Percentiles rank a stretch among this genome's conserved stretches.
Conservation (phyloP, 352 stramenopile species). For the Phytophthora vignae region DNA sequence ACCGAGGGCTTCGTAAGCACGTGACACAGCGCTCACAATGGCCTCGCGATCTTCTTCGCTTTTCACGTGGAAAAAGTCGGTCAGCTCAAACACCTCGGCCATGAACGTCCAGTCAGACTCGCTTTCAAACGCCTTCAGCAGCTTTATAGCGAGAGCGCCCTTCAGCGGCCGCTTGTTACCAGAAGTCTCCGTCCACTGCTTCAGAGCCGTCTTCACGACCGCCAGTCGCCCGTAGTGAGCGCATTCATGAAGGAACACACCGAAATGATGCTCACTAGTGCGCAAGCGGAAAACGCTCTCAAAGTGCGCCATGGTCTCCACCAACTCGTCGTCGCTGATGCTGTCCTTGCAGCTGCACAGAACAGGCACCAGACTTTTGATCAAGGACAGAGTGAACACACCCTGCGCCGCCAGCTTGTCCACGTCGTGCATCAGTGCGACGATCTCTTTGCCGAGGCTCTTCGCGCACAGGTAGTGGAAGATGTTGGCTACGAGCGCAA, state of each 20-base stretch:
- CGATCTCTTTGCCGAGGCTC: constrained; percentile 41
- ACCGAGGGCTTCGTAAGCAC: constrained; percentile 44
- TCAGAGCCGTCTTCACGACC: constrained; percentile 38
- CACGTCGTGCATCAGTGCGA: constrained; percentile 44
- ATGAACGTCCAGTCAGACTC: constrained; percentile 46
- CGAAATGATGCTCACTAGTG: constrained; percentile 47
- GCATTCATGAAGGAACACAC: constrained; percentile 54
- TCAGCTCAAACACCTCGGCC: constrained; percentile 42
- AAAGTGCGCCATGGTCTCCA: constrained; percentile 37
- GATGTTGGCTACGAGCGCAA: constrained; percentile 50
- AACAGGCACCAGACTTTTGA: constrained; percentile 49
- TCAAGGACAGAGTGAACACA: constrained; percentile 43
- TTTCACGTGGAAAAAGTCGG: constrained; percentile 34
- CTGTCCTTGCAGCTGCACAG: constrained; percentile 44
- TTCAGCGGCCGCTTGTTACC: constrained; percentile 40
- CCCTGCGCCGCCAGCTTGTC: constrained; percentile 39
- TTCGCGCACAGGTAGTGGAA: constrained; percentile 56
- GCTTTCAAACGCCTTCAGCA: constrained; percentile 39
- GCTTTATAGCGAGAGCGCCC: constrained; percentile 22
- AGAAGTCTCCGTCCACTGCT: constrained; percentile 36
- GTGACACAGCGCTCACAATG: constrained; percentile 37
- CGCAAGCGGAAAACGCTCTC: constrained; percentile 44
- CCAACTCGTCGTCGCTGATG: constrained; percentile 50
- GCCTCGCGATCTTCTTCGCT: constrained; percentile 33
- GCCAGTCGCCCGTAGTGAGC: constrained; percentile 39